Evolutionary conservation across 805 yeast genomes (phyloP), one percentile per base, ranked within the genome.

Genomic region (Ogataea polymorpha): DNA sequence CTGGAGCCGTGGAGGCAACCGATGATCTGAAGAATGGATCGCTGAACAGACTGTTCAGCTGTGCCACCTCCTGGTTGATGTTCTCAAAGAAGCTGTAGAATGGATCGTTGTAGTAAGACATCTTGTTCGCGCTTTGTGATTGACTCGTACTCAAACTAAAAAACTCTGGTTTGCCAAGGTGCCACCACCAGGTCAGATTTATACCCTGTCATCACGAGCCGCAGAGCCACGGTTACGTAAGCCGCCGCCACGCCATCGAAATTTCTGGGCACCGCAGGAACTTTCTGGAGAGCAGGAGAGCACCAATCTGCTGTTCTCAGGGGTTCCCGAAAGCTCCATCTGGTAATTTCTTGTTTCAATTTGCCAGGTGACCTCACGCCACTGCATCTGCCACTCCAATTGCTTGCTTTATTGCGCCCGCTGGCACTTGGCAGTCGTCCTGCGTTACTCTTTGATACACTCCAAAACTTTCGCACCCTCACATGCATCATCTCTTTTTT

Each of bases 51-150:
- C 61, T 54, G 49, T 67, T 64, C 56, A 70, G 62, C 20, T 62
- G 59, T 18, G 59, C 63, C 29, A 70, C 72, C 43, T 70, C 75
- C 27, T 62, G 62, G 53, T 62, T 65, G 49, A 70, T 66, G 49
- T 59, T 58, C 45, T 71, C 73, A 43, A 70, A 70, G 51, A 71
- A 69, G 45, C 59, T 61, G 59, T 62, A 68, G 52, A 70, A 70
- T 61, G 74, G 74, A 37, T 67, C 60, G 54, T 55, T 51, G 44
- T 32, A 39, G 45, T 43, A 44, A 30, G 49, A 42, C 49, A 45
- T 45, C 11, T 32, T 34, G 21, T 12, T 12, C 11, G 13, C 30
- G 29, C n/a, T 33, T 9, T 17, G 8, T 24, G 23, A 17, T 25
- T n/a, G 10, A 12, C 27, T 24, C 12, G 27, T 24, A 24, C 14